A percentile compares a stretch with the other conserved stretches of the same genome.
Conservation (phyloP, 805 yeast genomes). For the Candida khao-thaluensis region DNA sequence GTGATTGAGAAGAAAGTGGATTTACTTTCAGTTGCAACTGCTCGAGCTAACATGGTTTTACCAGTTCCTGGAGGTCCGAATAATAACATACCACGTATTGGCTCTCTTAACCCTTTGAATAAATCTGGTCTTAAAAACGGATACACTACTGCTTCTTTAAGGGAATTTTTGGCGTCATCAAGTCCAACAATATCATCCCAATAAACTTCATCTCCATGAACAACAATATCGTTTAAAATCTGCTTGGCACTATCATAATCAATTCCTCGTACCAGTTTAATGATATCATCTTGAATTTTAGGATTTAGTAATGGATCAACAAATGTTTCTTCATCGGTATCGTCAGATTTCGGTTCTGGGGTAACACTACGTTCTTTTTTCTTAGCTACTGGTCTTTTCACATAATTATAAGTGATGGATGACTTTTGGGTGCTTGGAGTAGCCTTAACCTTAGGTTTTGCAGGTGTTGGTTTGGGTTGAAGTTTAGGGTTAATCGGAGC, state of each 20-base stretch:
- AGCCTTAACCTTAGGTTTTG: constrained; percentile 14
- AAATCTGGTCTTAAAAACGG: constrained; percentile 94
- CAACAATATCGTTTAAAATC: constrained; percentile 82
- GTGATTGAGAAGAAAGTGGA: constrained; percentile 91
- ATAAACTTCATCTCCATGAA: constrained; percentile 84
- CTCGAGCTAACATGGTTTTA: constrained; percentile 94
- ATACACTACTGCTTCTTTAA: constrained; percentile 93
- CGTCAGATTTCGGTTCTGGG: constrained; percentile 10
- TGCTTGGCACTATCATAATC: constrained; percentile 79
- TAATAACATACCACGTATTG: constrained; percentile 91
- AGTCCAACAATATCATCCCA: constrained; percentile 97
- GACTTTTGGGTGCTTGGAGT: constrained; percentile 15
- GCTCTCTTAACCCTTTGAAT: constrained; percentile 87
- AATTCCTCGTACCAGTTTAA: constrained; percentile 61
- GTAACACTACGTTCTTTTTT: constrained; percentile 7
- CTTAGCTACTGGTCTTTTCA: constrained; percentile 13
- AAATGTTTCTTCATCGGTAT: constrained; percentile 26
- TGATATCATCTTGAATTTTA: constrained; percentile 37
- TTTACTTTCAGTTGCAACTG: constrained; percentile 92
- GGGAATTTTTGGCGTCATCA: constrained; percentile 79
- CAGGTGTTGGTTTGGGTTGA: constrained; percentile 10
- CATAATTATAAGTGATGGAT: constrained; percentile 34
- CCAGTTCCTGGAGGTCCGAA: constrained; percentile 99
- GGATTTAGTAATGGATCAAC: constrained; percentile 22
- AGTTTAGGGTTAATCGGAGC: background rate